A percentile compares a stretch with the other conserved stretches of the same genome.
Evolutionary conservation across 768 basidiomycete species (phyloP).

Genomic region (Asterophora parasitica): DNA sequence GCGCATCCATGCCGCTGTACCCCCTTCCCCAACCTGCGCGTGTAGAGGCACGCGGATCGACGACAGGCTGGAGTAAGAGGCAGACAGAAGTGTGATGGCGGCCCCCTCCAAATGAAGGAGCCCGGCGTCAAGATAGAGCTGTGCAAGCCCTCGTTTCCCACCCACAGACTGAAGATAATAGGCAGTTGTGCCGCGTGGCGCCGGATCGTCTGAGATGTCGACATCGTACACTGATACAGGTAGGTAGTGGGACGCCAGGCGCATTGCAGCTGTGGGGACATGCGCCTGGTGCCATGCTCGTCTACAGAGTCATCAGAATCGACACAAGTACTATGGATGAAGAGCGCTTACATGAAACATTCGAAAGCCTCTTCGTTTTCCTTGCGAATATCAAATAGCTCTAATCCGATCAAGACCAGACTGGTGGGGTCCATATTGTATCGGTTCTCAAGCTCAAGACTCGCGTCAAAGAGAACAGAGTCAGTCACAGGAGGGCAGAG

Average conservation of each 20-base stretch:
- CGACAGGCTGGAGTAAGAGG: conserved; percentile 72
- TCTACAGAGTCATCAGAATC: conserved; percentile 30
- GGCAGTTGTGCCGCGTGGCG: conserved; percentile 44
- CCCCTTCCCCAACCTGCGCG: conserved; percentile 47
- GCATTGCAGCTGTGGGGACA: conserved; percentile 71
- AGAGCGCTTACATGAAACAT: conserved; percentile 61
- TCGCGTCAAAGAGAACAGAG: conserved; percentile 49
- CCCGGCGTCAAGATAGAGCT: conserved; percentile 74
- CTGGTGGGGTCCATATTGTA: conserved; percentile 89
- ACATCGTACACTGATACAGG: conserved; percentile 45
- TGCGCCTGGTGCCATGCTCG: conserved; percentile 81
- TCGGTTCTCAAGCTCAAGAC: conserved; percentile 49
- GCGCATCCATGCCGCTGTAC: conserved; percentile 68
- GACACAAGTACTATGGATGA: neutral
- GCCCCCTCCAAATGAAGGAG: conserved; percentile 79
- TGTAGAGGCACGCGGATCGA: conserved; percentile 66
- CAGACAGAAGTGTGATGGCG: conserved; percentile 63
- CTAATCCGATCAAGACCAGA: conserved; percentile 64
- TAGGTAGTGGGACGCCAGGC: conserved; percentile 69
- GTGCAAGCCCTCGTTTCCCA: conserved; percentile 60
- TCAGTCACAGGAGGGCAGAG: conserved; percentile 49
- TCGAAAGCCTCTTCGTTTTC: conserved; percentile 78
- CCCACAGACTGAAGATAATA: conserved; percentile 70
- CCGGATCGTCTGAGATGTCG: conserved; percentile 30
- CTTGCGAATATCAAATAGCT: conserved; percentile 69